Evolutionary conservation across 1,284 basidiomycete species (phyloP), one percentile per base, ranked within the genome.

Genomic region (Ceratobasidium sp.): DNA sequence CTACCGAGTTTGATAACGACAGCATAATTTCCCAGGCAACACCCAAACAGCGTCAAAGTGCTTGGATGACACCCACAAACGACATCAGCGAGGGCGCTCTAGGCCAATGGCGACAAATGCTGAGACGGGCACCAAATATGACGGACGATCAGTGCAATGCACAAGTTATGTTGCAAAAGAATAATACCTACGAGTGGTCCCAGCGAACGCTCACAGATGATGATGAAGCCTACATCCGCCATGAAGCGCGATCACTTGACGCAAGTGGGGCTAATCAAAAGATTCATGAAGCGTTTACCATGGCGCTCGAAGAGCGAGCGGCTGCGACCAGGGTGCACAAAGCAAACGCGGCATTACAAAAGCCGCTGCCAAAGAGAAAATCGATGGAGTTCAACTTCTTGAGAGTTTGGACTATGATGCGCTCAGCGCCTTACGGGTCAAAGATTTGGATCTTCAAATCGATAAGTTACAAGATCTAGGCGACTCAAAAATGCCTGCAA

Each of bases 41-140:
- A n/a, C 28, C 56, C 13, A 54, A 6, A 3, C 56, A 65, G 61
- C 46, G 61, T 10, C 3, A 12, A 15, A 69, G 50, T 48, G 57
- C 26, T 17, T 73, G 17, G 12, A 65, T 20, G 17, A 38, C 48
- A 12, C 26, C 77, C 33, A 73, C 77, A 71, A 78, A 78, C 44
- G 59, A 77, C 44, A 50, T 28, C 6, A 68, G 38, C 54, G 54
- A 77, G 52, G 66, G 76, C 17, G 28, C 44, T 12, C 61, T 76
- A 1, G 64, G 59, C 3, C 67, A 69, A 28, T 38, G 67, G 38
- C 50, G 67, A 26, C 67, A 69, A 23, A 69, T 69, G 52, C 28
- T 54, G 13, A 28, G 50, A 54, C 52, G 26, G 26, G 28, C 23
- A 54, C 67, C 67, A 20, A 54, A n/a, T 3, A 69, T 69, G 2